Conservation (phyloP, 176 grass and related monocot genomes). For the Avena atlantica region DNA sequence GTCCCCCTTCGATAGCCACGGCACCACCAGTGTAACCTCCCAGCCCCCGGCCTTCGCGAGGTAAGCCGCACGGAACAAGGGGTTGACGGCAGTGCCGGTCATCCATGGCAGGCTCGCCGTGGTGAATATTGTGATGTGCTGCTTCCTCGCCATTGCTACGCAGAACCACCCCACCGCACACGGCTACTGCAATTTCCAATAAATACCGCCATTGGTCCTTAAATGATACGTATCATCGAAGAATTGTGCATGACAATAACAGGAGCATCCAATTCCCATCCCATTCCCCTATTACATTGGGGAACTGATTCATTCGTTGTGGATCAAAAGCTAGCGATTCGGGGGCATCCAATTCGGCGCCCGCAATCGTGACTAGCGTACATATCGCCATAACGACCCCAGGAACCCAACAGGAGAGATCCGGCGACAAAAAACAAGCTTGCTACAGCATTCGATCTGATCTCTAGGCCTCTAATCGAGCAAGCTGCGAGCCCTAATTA, state of each 20-base stretch:
- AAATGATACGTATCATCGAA: constrained; percentile 5
- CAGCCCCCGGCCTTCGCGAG: constrained; percentile 68
- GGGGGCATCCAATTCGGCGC: constrained; percentile 39
- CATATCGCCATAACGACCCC: neutral
- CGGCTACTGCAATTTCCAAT: constrained; percentile 47
- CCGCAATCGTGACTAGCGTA: constrained; percentile 6
- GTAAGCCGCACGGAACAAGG: constrained; percentile 89
- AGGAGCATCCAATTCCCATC: neutral
- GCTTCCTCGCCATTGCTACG: constrained; percentile 59
- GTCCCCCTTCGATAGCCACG: constrained; percentile 81
- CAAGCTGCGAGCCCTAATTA: neutral
- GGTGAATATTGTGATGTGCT: constrained; percentile 84
- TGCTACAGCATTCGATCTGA: constrained; percentile 25
- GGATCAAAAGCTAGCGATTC: neutral
- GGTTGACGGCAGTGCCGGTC: constrained; percentile 95
- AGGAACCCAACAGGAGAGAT: constrained; percentile 24
- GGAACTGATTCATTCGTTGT: constrained; percentile 26
- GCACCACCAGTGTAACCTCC: constrained; percentile 83
- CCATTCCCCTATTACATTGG: neutral
- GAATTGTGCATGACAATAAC: neutral
- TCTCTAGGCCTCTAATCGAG: constrained; percentile 14
- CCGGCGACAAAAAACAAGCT: neutral
- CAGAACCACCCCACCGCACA: constrained; percentile 26
- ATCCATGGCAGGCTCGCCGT: constrained; percentile 96
- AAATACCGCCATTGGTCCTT: neutral